Evolutionary conservation across 371 early-diverging fungal species (phyloP), one percentile per base, ranked within the genome.

Genomic region (Mortierella sp.): DNA sequence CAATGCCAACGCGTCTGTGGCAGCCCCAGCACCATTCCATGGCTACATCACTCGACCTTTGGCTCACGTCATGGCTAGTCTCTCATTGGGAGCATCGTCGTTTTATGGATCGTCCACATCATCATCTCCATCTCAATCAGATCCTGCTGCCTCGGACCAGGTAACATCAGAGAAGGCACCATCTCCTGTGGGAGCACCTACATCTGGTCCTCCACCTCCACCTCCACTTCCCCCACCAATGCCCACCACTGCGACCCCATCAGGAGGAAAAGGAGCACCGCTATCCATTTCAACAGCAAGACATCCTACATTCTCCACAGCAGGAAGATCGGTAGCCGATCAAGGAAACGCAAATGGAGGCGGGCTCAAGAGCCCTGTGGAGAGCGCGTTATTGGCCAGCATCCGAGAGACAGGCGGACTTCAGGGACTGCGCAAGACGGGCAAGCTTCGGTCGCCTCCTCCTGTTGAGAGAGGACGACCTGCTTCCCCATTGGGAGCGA

Each of bases 381-480:
- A 73, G 43, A 58, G n/a, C 22, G 63, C 76, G 4, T 22, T 74
- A 24, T 29, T 74, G 31, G 57, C 58, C 34, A 74, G 76, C 43
- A 74, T 74, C 41, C 63, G 76, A 45, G 76, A 74, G 19, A 46
- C 76, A 12, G 76, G 76, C 27, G 76, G 76, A 31, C 28, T 74
- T 1, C 64, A 67, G 28, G 76, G 76, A 19, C 60, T 74, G 56
- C 76, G 76, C 60, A 74, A 64, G 64, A 57, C 68, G 31, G 76
- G 76, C 22, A 49, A 34, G 16, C 59, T 74, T 51, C 76, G 76
- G 60, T 56, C 68, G 16, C 68, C 60, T 27, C 76, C 67, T 21
- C 76, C 76, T 12, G 39, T 52, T 37, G 5, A 57, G n/a, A n/a
- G n/a, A 10, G 34, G 50, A 12, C 47, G 59, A 12, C 58, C 58